Percentiles rank a stretch among this genome's conserved stretches.
Evolutionary conservation across 306 rosid genomes (phyloP).

Genomic region (Cicer arietinum): DNA sequence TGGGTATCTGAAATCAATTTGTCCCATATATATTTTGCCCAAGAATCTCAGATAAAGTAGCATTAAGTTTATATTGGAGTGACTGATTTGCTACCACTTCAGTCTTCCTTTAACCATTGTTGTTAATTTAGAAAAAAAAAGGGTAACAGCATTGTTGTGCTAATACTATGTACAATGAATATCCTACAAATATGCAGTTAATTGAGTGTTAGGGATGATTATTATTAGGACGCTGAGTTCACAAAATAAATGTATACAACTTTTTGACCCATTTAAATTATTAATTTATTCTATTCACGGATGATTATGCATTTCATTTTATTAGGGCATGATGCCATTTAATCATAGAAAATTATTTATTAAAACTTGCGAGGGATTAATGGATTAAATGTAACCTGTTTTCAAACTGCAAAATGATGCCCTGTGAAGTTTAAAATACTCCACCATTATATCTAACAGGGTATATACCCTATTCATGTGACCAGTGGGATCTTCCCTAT

Average conservation of each 20-base stretch:
- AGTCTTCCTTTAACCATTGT: conserved; percentile 17
- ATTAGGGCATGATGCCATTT: background rate
- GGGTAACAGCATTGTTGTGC: conserved; percentile 63
- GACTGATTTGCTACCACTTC: conserved; percentile 17
- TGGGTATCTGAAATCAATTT: conserved; percentile 72
- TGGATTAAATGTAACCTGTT: background rate
- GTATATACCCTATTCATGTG: no score
- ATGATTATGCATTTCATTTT: background rate
- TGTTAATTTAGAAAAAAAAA: background rate
- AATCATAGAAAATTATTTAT: conserved; percentile 6
- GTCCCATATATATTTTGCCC: conserved; percentile 57
- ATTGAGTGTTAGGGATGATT: conserved; percentile 34
- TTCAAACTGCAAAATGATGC: background rate
- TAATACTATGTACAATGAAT: conserved; percentile 46
- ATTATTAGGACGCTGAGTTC: conserved; percentile 20
- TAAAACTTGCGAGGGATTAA: background rate
- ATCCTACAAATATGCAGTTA: conserved; percentile 53
- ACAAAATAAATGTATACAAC: background rate
- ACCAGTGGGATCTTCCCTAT: no score
- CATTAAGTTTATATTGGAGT: conserved; percentile 14
- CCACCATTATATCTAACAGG: no score
- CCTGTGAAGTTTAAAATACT: no score
- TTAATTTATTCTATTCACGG: background rate
- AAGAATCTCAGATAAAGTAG: conserved; percentile 9
- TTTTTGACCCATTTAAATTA: conserved; percentile 5